Percentiles rank a stretch among this genome's conserved stretches.
phyloP scores from a whole-genome alignment of 176 grass and related monocot genomes.

The Rhynchospora breviuscula region DNA sequence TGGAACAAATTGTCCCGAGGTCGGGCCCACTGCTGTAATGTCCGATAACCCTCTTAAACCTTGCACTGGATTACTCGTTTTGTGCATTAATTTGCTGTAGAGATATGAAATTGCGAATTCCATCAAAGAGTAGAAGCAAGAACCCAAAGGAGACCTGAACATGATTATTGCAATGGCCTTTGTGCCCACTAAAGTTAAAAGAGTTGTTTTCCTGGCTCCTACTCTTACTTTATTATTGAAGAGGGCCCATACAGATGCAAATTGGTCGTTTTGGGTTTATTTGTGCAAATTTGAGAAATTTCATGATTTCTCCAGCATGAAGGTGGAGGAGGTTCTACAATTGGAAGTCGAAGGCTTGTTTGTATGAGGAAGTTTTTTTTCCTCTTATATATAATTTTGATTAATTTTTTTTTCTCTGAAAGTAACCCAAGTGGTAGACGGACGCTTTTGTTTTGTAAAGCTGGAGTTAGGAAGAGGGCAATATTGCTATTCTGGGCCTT shows the following conservation, averaged over 20 bases:
- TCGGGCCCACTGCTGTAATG: conserved; percentile 69
- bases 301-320: neutral
- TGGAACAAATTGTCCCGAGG: conserved; percentile 77
- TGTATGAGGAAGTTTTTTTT: neutral
- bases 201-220: neutral
- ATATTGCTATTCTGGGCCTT: neutral
- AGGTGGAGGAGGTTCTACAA: conserved; percentile 1
- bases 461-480: conserved; percentile 32
- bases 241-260: neutral
- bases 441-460: neutral
- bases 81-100: neutral
- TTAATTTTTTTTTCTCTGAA: neutral
- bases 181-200: neutral
- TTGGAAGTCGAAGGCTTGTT: neutral
- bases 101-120: neutral
- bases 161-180: neutral
- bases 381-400: neutral
- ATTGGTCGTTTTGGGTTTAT: neutral
- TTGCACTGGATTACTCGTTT: neutral
- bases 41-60: conserved; percentile 45
- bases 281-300: conserved; percentile 11
- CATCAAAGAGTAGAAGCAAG: neutral
- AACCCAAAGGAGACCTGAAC: neutral
- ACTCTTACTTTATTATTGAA: neutral
- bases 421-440: neutral